phyloP scores from a whole-genome alignment of 2,329 filamentous ascomycete genomes.

The Colletotrichum karsti region DNA sequence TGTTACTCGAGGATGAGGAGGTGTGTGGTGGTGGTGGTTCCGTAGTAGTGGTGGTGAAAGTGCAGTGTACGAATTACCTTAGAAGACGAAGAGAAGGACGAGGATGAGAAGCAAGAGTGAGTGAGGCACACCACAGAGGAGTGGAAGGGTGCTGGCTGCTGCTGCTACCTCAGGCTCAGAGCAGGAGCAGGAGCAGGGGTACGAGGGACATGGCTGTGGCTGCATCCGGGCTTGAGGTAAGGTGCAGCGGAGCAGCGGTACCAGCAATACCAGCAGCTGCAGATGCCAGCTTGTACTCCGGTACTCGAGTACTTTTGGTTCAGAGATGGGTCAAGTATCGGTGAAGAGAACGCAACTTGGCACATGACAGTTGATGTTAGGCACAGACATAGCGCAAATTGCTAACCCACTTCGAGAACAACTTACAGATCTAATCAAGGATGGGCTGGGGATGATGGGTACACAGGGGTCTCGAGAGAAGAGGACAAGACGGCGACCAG shows the following conservation, averaged over 20 bases:
- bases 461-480: slow-evolving; percentile 4
- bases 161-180: neutral
- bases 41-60: neutral
- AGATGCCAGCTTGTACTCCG: neutral
- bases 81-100: neutral
- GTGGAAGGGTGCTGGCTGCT: neutral
- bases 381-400: slow-evolving; percentile 29
- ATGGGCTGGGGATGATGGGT: slow-evolving; percentile 14
- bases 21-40: too few species aligned
- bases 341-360: slow-evolving; percentile 30
- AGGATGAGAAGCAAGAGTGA: neutral
- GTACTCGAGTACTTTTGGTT: neutral
- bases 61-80: neutral
- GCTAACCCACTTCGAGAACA: slow-evolving; percentile 28
- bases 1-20: neutral
- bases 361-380: slow-evolving; percentile 29
- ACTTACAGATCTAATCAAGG: slow-evolving; percentile 26
- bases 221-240: slow-evolving; percentile 22
- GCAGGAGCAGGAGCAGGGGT: slow-evolving; percentile 27
- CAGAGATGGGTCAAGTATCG: slow-evolving; percentile 24
- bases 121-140: neutral
- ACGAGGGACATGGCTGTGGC: slow-evolving; percentile 6
- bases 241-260: too few species aligned
- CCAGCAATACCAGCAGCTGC: neutral
- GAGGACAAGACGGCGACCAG: neutral